Evolutionary conservation across 2,329 filamentous ascomycete species (phyloP), one percentile per base, ranked within the genome.

Genomic region (Pseudogymnoascus sp.): DNA sequence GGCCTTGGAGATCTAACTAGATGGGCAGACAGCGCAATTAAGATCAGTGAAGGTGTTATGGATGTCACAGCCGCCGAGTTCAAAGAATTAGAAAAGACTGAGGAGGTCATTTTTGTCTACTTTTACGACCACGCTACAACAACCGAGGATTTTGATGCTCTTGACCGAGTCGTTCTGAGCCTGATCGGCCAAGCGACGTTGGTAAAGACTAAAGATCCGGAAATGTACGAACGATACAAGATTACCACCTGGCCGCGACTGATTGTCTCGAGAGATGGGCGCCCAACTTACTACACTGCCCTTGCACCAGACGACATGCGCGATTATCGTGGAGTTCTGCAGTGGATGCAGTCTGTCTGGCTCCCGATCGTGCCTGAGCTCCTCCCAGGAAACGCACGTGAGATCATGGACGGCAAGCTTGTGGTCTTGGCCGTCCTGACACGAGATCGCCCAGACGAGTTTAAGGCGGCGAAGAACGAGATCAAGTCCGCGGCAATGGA

Each of bases 341-440:
- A 83, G 64, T 99, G 95, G 95, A 97, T 99, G 93, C 89, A 90
- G 74, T 90, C 88, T 2, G 92, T 96, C 15, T 99, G 96, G 95
- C 82, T 97, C 17, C 95, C 95, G 0, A 91, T 99, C 64, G 91
- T 99, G 10, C 93, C 95, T 0, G 95, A 99, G 75, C 81, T 99
- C 63, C 96, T 91, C 0, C 90, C 91, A 4, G 86, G 88, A 5
- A 99, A 99, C 72, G 92, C 96, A 0, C 86, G 87, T 64, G 93
- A 99, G 74, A 91, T 99, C 69, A 97, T 99, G 92, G 87, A 93
- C 70, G 88, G 90, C 71, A 96, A 93, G 78, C 85, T 95, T 64
- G 93, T 97, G n/a, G 93, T 97, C 1, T 84, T 99, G 15, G 95
- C 90, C 17, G 88, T 99, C 35, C 80, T 99, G 42, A 91, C 88